Evolutionary conservation across 2,329 filamentous ascomycete species (phyloP).

Genomic region (Colletotrichum sublineola): DNA sequence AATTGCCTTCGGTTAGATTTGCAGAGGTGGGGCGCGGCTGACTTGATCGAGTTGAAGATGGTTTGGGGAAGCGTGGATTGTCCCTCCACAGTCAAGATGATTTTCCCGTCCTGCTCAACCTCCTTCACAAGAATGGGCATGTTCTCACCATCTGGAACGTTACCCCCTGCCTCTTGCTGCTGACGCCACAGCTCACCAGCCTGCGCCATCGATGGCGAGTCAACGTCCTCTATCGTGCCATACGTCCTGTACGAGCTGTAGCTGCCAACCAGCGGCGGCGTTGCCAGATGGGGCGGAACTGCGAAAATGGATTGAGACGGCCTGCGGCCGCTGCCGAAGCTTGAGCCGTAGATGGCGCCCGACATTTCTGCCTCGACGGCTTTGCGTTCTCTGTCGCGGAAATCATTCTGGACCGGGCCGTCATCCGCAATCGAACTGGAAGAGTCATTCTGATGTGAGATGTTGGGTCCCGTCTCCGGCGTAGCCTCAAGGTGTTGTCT

Average conservation of each 20-base stretch:
- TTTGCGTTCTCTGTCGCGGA: slow-evolving; percentile 63
- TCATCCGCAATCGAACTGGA: slow-evolving; percentile 40
- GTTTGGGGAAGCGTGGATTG: slow-evolving; percentile 97
- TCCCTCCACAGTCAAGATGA: slow-evolving; percentile 87
- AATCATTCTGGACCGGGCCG: slow-evolving; percentile 46
- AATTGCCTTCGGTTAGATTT: background rate
- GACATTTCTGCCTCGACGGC: slow-evolving; percentile 60
- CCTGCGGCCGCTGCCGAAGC: slow-evolving; percentile 49
- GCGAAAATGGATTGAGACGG: slow-evolving; percentile 65
- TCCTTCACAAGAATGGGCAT: slow-evolving; percentile 89
- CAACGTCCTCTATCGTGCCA: slow-evolving; percentile 63
- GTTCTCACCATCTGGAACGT: slow-evolving; percentile 68
- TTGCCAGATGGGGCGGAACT: slow-evolving; percentile 71
- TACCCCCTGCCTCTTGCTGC: slow-evolving; percentile 64
- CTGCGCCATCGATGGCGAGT: slow-evolving; percentile 63
- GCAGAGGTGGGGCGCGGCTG: slow-evolving; percentile 37
- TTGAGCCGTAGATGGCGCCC: slow-evolving; percentile 49
- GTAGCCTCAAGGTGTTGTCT: slow-evolving; percentile 64
- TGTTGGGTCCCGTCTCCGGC: slow-evolving; percentile 30
- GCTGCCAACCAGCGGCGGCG: slow-evolving; percentile 78
- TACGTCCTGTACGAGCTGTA: slow-evolving; percentile 72
- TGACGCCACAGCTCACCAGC: slow-evolving; percentile 66
- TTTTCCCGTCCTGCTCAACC: slow-evolving; percentile 87
- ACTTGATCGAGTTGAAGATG: slow-evolving; percentile 94
- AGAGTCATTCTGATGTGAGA: slow-evolving; percentile 31